Conservation (phyloP, 768 basidiomycete species). For the Glaciozyma antarctica region DNA sequence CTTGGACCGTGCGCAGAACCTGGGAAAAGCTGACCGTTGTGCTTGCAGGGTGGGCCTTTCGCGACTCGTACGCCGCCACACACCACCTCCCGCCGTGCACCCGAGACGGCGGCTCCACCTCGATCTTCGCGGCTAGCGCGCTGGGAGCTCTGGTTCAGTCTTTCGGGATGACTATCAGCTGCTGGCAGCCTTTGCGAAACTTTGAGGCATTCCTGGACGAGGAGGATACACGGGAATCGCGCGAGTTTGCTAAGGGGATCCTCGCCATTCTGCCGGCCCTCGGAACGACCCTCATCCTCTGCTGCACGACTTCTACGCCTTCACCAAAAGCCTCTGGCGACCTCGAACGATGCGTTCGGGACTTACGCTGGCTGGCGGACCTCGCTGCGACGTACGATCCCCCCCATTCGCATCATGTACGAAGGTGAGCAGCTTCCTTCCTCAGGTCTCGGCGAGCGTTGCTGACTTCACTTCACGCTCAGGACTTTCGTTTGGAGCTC, state of each 20-base stretch:
- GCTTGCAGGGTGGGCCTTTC: conserved; percentile 28
- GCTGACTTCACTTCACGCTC: no score
- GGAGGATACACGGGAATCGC: conserved; percentile 35
- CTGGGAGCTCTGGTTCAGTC: conserved; percentile 18
- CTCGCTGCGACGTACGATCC: conserved; percentile 37
- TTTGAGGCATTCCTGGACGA: conserved; percentile 41
- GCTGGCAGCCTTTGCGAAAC: conserved; percentile 42
- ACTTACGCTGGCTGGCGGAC: conserved; percentile 40
- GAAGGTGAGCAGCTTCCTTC: conserved; percentile 17
- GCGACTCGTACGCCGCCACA: conserved; percentile 35
- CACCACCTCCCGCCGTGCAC: conserved; percentile 34
- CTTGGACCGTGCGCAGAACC: conserved; percentile 4
- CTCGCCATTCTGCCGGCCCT: conserved; percentile 38
- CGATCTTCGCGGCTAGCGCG: conserved; percentile 36
- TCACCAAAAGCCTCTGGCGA: conserved; percentile 28
- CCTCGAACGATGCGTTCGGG: conserved; percentile 33
- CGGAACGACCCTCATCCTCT: conserved; percentile 40
- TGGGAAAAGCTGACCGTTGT: neutral
- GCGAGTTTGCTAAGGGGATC: conserved; percentile 38
- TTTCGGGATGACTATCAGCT: conserved; percentile 35
- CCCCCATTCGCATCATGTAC: conserved; percentile 32
- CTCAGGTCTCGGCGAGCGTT: no score
- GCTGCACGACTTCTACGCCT: conserved; percentile 40
- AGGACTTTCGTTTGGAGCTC: conserved; percentile 39
- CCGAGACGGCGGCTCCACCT: conserved; percentile 25